Percentiles rank a stretch among this genome's conserved stretches.
Evolutionary conservation across 2,329 filamentous ascomycete genomes (phyloP).

Genomic region (Scopulariopsis brevicaulis): DNA sequence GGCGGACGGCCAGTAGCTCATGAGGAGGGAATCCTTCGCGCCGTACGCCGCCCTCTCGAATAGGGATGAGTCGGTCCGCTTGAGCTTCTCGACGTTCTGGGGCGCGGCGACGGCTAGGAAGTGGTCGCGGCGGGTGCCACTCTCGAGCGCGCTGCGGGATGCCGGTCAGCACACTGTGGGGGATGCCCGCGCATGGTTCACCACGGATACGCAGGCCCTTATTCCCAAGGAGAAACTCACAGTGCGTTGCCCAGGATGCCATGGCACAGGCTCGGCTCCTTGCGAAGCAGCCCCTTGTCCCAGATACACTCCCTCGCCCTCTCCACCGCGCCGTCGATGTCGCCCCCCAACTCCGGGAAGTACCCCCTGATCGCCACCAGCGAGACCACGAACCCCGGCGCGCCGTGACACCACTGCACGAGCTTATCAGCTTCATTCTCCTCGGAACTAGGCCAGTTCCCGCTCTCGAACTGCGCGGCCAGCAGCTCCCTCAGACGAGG

Average conservation of each 20-base stretch:
- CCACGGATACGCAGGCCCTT: too few relatives aligned
- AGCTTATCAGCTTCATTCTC: conserved; percentile 23
- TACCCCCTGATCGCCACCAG: conserved; percentile 41
- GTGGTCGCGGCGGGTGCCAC: conserved; percentile 29
- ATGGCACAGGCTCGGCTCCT: conserved; percentile 55
- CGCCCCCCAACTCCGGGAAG: conserved; percentile 40
- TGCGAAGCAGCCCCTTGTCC: conserved; percentile 47
- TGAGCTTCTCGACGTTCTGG: conserved; percentile 28
- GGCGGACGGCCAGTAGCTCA: conserved; percentile 23
- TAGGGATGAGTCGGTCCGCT: conserved; percentile 15
- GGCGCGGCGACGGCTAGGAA: conserved; percentile 39
- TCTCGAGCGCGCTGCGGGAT: conserved; percentile 16
- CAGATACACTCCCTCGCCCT: conserved; percentile 41
- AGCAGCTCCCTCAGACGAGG: conserved; percentile 42
- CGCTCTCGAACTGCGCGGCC: conserved; percentile 45
- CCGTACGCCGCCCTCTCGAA: conserved; percentile 26
- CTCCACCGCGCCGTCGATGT: conserved; percentile 39
- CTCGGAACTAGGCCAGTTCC: conserved; percentile 51
- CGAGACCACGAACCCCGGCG: conserved; percentile 49
- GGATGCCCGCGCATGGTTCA: conserved; percentile 8
- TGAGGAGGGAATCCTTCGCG: conserved; percentile 17
- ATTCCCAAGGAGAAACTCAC: too few relatives aligned
- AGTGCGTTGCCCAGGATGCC: conserved; percentile 55
- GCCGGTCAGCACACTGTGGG: conserved; percentile 7
- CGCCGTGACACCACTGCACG: conserved; percentile 59